Base-by-base conservation (phyloP, 176 grass and related monocot species). In the Chrysopogon serrulatus region DNA sequence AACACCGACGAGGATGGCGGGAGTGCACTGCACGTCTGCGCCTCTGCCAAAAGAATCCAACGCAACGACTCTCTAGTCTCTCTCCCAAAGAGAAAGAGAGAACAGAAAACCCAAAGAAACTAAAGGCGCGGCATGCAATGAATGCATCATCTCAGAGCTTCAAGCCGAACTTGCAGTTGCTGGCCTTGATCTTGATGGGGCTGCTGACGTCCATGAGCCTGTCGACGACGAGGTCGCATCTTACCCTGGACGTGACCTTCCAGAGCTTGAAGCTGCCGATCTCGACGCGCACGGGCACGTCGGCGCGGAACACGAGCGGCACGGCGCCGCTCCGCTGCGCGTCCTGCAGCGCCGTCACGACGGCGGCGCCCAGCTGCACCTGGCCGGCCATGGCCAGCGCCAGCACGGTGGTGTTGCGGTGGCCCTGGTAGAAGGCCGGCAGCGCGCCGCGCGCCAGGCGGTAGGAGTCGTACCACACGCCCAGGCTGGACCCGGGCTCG, bases 131-230 rank as follows among this genome's bases (percentile, higher is more conserved):
- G 35, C 32, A 33, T 74, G 1, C 8, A 79, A 65, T 6, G 5
- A 34, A 51, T 1, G 8, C 3, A 23, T 94, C 89, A 94, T n/a
- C n/a, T n/a, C n/a, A n/a, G 28, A 92, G 82, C 88, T 92, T 90
- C 11, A 97, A 33, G 17, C 92, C 32, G 70, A 97, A 97, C 79
- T 97, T 97, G 89, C 94, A 97, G 88, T 79, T 94, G 83, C 92
- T 97, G 84, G 74, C 83, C 94, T 92, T 97, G 85, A 97, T 94
- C 85, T 90, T 92, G 89, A 97, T 92, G 80, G 88, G 94, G 37
- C 62, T 92, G 47, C 66, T 78, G 9, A 83, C 87, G 10, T 82
- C 79, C 79, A 81, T 90, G 82, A 97, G 82, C 73, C 94, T 97
- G 45, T 97, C 89, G 11, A 97, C 88, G 40, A 97, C 90, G 79